Conservation (phyloP, 2,329 filamentous ascomycete genomes). For the Fusarium stilboides region DNA sequence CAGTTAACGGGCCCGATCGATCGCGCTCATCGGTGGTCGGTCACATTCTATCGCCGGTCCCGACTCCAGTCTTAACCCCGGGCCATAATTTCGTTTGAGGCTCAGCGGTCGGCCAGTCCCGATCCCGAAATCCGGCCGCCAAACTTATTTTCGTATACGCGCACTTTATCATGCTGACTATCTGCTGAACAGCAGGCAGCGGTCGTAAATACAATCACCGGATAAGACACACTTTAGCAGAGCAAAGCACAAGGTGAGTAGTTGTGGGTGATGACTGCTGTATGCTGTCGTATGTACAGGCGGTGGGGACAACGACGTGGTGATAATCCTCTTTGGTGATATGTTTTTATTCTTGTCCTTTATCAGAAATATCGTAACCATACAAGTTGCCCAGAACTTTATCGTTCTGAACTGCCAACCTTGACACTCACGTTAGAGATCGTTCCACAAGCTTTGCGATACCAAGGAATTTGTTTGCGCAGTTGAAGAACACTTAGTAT, state of each 20-base stretch:
- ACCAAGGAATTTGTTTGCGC: not conserved
- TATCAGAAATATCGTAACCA: not conserved
- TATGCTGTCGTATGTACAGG: not conserved
- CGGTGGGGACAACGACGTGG: not conserved
- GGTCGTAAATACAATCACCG: not conserved
- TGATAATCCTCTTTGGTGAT: not conserved
- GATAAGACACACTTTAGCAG: not conserved
- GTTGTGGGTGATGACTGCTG: too few species aligned
- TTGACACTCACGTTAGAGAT: not conserved
- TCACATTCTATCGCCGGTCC: slow-evolving; percentile 15
- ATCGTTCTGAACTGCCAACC: slow-evolving; percentile 2
- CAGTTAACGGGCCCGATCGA: not conserved
- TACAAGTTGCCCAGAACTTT: not conserved
- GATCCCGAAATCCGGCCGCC: slow-evolving; percentile 23
- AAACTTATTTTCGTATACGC: slow-evolving; percentile 24
- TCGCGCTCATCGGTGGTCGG: slow-evolving; percentile 25
- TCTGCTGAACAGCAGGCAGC: not conserved
- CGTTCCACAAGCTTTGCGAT: not conserved
- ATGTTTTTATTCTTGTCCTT: not conserved
- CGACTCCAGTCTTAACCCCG: slow-evolving; percentile 2
- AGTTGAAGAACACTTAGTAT: not conserved
- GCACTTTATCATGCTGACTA: not conserved
- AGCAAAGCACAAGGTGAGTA: too few species aligned
- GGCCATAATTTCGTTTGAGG: slow-evolving; percentile 2
- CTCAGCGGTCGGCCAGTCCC: slow-evolving; percentile 9